Base-by-base conservation (phyloP, 495 filamentous ascomycete species). In the Lophium mytilinum region DNA sequence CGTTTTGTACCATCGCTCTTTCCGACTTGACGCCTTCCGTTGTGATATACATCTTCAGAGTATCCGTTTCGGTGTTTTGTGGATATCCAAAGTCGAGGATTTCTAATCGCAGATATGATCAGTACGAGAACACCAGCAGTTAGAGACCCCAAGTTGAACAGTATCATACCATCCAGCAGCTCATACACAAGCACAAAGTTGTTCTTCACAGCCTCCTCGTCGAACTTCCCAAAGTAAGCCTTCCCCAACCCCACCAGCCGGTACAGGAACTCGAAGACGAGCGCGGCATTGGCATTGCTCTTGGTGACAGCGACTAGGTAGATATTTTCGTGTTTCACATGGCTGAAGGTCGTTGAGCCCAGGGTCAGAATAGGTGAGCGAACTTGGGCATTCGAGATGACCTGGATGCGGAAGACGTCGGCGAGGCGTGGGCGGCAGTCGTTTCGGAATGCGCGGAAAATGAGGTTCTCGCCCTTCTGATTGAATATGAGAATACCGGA, bases 41-140 rank as follows among this genome's bases (percentile, higher is more conserved):
- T 12, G 94, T 99, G 73, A 99, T 99, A 76, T 99, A 97, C 92
- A 97, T 96, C 76, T 97, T 99, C 56, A 99, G 79, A 15, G 94
- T 99, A 69, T 99, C 94, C 40, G 91, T 92, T 75, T 99, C 94
- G 62, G 94, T 97, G 72, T 97, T 97, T 71, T 99, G 94, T 50
- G 94, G 94, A 70, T 99, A 99, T 65, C 94, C 94, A 69, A 97
- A 99, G 73, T 99, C 94, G 66, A 99, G 82, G 64, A 99, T 96
- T 73, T 99, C 93, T 96, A 67, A 63, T 21, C 63, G n/a, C 3
- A 36, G 34, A 56, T 15, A 52, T 42, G 43, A 14, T 51, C 30
- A 52, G 49, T 34, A 8, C 15, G 1, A 11, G 21, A 19, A 4
- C 12, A 19, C 3, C 45, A 48, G 21, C 11, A 41, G 39, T 1